Base-by-base conservation (phyloP, 2,329 filamentous ascomycete species). In the Aspergillus versicolor region DNA sequence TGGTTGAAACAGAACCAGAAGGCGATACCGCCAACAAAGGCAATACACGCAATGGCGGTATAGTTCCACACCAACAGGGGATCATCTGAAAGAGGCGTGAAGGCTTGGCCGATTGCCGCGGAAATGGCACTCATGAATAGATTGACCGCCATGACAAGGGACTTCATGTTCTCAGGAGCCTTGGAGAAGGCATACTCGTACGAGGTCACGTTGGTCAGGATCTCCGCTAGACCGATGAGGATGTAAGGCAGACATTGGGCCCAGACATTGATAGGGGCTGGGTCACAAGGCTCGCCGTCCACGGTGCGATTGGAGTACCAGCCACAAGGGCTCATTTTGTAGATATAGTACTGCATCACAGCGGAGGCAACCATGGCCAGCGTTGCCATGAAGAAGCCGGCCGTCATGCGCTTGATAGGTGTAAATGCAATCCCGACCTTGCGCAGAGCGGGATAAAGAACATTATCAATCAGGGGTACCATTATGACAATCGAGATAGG, bases 161-260 rank as follows among this genome's bases (percentile, higher is more conserved):
- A 89, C 63, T 88, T 87, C 89, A 92, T 92, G 77, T 91, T 91
- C 67, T 83, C 84, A 24, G 89, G 89, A 0, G 88, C 88, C 74
- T 91, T 90, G 70, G 86, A 87, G 77, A 86, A 92, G 34, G 89
- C 89, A 62, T 90, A 91, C 70, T 91, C 89, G 62, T 89, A 84
- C 1, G 85, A 86, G 3, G 83, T 85, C 57, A 86, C 79, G 11
- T 78, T 82, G 2, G 81, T 79, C 61, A 84, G 80, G 65, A 84
- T 84, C 67, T 85, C 83, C 2, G 81, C 82, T 59, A 84, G 77
- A 59, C 79, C 83, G 56, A 83, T 78, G 2, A 86, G 72, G 8
- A 83, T 73, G 66, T 81, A 81, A 5, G 76, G 73, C 1, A 79
- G 67, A 12, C 79, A 69, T 60, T 83, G 81, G 1, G 79, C 69